phyloP scores from a whole-genome alignment of 176 grass and related monocot genomes.

The Thinopyrum elongatum region DNA sequence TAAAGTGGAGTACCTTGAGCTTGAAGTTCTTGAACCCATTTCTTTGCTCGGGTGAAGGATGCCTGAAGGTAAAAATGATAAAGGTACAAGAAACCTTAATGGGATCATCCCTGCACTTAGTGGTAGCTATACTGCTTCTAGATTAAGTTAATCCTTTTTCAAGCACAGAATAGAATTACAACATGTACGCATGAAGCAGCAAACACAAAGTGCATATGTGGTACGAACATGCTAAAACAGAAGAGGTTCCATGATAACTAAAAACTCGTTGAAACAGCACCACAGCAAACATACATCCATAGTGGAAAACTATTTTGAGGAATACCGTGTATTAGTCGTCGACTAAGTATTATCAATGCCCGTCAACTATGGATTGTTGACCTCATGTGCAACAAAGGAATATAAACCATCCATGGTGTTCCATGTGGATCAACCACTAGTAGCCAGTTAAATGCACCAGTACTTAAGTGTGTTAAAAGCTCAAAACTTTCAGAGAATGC shows the following conservation, averaged over 20 bases:
- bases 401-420: slow-evolving; percentile 4
- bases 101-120: background rate
- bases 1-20: slow-evolving; percentile 67
- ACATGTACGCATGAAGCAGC: background rate
- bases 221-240: background rate
- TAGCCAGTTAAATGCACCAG: background rate
- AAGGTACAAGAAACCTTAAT: background rate
- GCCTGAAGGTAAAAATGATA: slow-evolving; percentile 41
- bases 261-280: background rate
- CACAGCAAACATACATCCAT: background rate
- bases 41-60: slow-evolving; percentile 86
- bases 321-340: background rate
- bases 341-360: background rate
- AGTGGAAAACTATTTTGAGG: slow-evolving; percentile 3
- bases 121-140: slow-evolving; percentile 2
- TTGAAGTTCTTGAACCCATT: slow-evolving; percentile 97
- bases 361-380: background rate
- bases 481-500: background rate
- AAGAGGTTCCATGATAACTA: background rate
- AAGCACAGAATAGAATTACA: background rate
- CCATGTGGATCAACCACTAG: background rate
- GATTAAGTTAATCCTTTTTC: background rate
- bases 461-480: background rate
- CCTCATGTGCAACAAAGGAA: slow-evolving; percentile 5
- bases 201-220: background rate